Base-by-base conservation (phyloP, 2,329 filamentous ascomycete genomes). In the Ceratocystis destructans region DNA sequence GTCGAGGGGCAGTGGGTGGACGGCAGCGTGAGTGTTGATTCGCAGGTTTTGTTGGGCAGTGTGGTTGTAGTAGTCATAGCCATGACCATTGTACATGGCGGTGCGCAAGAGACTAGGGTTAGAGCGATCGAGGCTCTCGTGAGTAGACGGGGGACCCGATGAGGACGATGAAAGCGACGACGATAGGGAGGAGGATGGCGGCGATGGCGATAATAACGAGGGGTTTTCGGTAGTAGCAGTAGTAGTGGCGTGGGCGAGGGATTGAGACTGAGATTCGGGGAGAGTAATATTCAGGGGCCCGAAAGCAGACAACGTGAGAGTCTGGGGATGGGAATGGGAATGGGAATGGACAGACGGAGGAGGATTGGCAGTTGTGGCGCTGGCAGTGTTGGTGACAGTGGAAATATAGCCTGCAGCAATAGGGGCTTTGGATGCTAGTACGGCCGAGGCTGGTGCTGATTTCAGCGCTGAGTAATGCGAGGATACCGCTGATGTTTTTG, bases 11-110 rank as follows among this genome's bases (percentile, higher is more conserved):
- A 66, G 37, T 31, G 61, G 37, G 22, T 63, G 61, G 48, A 53
- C 65, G 50, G 61, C 37, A 33, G 61, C 37, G 44, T 66, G 66
- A 44, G 66, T 68, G 61, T 65, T 66, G 46, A 68, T 68, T 50
- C 66, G 66, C 17, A 68, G 61, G 41, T 66, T 68, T 20, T 63
- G 64, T 28, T 61, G 48, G 22, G 25, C 50, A 20, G 66, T 22
- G 17, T 48, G 17, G 17, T 61, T 66, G 61, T 68, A 66, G 59
- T 68, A 68, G 37, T 68, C 64, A 45, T 68, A 68, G 41, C 66
- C 64, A 62, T 62, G 64, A 62, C 66, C 64, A 46, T 50, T 61
- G 61, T 68, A 68, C 66, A 68, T 68, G 50, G 64, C 53, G 17
- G n/a, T n/a, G 55, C 55, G 55, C 55, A 37, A 20, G 55, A 33